Evolutionary conservation across 2,329 filamentous ascomycete species (phyloP).

Genomic region (Coniochaeta sp.): DNA sequence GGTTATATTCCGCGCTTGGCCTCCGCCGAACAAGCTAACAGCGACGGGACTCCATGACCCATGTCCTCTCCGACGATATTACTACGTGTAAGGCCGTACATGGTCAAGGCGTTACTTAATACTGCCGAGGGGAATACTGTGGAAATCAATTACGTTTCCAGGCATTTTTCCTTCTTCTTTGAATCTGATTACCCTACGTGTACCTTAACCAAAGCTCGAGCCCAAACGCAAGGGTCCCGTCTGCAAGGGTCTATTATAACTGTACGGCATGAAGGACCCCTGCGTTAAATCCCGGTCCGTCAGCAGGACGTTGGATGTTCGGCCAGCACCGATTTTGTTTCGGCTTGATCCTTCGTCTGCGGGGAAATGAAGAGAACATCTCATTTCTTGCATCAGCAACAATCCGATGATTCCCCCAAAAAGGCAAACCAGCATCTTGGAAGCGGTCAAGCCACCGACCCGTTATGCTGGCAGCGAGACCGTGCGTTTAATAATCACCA

Average conservation of each 20-base stretch:
- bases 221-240: too few species aligned
- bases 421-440: not conserved
- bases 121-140: not conserved
- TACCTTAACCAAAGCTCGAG: too few species aligned
- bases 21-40: not conserved
- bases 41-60: too few species aligned
- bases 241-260: not conserved
- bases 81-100: too few species aligned
- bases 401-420: not conserved
- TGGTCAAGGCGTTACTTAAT: not conserved
- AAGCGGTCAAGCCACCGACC: not conserved
- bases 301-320: not conserved
- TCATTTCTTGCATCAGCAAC: not conserved
- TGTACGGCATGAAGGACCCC: not conserved
- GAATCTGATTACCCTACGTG: too few species aligned
- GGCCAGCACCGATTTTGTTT: not conserved
- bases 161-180: too few species aligned
- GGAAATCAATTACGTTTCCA: too few species aligned
- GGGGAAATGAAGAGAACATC: not conserved
- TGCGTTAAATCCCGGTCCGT: not conserved
- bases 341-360: not conserved
- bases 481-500: not conserved
- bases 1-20: constrained; percentile 1
- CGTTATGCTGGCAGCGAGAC: not conserved
- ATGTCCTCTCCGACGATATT: too few species aligned